Evolutionary conservation across 768 basidiomycete genomes (phyloP), one percentile per base, ranked within the genome.

Genomic region (Hericium rajendrae): DNA sequence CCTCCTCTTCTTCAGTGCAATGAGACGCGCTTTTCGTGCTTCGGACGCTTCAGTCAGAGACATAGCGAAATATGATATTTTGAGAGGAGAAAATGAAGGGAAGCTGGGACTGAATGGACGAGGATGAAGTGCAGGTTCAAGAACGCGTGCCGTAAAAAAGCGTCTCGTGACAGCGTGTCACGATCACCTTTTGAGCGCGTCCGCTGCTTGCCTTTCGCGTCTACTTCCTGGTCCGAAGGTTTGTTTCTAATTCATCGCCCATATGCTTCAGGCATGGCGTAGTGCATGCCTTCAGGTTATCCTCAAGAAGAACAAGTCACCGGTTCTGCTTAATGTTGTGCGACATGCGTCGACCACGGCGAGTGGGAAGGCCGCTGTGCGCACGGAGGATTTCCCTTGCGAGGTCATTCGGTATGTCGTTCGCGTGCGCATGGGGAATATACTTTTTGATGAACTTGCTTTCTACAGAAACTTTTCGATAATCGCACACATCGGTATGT

Each of bases 401-500:
- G 82, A 91, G 48, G 66, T 77, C 18, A 85, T 91, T 60, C 78
- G 89, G 89, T 88, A 56, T 41, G 67, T 54, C 48, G 57, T 16
- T n/a, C 8, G 22, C n/a, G n/a, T n/a, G n/a, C 6, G 43, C 43
- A 6, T 2, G 16, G 13, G 12, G n/a, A 37, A 51, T 48, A 38
- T 46, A 53, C 57, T n/a, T 32, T 6, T 51, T 16, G 22, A 24
- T 52, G 13, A 15, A 50, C 16, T 48, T 22, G 22, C 24, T 18
- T 10, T 16, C 13, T 50, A 11, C 55, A 89, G 88, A 54, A 97
- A 97, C 70, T 93, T 97, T 69, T 94, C 93, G 10, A 93, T 97
- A 63, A 95, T 97, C 67, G 94, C 94, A 1, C 94, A 97, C 69
- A 97, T 97, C 64, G 93, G 92, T 85, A 66, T 55, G 68, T 59